Conservation (phyloP, 306 rosid genomes). For the Citrullus amarus region DNA sequence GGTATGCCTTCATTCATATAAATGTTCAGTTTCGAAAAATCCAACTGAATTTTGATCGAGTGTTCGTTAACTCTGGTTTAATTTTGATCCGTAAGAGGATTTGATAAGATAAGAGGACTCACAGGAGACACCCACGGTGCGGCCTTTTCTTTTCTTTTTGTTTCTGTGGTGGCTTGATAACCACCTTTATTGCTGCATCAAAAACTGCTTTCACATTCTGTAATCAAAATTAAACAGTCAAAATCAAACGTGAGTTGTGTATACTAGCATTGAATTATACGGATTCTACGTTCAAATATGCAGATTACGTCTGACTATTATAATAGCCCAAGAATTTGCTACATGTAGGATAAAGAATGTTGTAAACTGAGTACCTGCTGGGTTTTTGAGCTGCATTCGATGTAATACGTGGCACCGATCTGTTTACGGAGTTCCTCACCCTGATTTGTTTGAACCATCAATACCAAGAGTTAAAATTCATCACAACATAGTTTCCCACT, state of each 20-base stretch:
- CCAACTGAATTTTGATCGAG: too few species aligned
- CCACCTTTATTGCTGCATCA: conserved; percentile 85
- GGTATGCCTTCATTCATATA: too few species aligned
- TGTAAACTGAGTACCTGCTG: conserved; percentile 50
- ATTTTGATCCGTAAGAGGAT: not conserved
- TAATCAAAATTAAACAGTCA: too few species aligned
- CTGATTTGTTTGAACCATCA: conserved; percentile 27
- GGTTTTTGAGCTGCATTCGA: conserved; percentile 95
- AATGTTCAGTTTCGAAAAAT: too few species aligned
- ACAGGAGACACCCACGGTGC: conserved; percentile 66
- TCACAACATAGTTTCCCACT: not conserved
- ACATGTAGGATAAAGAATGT: not conserved
- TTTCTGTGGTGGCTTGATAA: conserved; percentile 83
- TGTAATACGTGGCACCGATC: conserved; percentile 64
- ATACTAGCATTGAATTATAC: not conserved
- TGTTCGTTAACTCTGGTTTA: too few species aligned
- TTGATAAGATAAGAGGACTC: conserved; percentile 16
- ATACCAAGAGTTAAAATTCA: not conserved
- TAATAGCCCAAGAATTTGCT: not conserved
- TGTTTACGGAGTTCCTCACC: conserved; percentile 92
- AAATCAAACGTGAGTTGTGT: too few species aligned
- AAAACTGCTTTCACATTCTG: conserved; percentile 81
- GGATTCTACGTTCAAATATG: not conserved
- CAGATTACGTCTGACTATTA: too few species aligned
- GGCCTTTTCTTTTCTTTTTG: conserved; percentile 65